Base-by-base conservation (phyloP, 2,329 filamentous ascomycete genomes). In the Lecanicillium sp. region DNA sequence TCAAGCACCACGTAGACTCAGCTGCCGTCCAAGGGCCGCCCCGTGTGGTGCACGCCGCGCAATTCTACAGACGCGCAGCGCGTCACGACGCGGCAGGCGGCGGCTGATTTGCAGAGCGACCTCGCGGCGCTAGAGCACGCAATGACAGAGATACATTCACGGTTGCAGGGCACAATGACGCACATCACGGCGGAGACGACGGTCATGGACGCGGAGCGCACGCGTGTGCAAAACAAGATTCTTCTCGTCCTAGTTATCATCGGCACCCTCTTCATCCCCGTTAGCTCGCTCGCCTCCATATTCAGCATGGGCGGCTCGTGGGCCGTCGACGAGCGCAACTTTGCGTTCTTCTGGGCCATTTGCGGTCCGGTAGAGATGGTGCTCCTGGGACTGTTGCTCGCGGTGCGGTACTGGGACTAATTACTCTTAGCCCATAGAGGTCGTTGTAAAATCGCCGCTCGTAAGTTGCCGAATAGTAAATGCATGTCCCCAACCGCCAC, bases 241-340 rank as follows among this genome's bases (percentile, higher is more conserved):
- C 29, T 50, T 43, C 48, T 51, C 20, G 44, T 47, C 4, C 39
- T 52, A 11, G 51, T 44, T 2, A 40, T 52, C 4, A 42, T 51
- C 23, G 44, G 51, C 39, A 48, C 48, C 39, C 17, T 52, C 15
- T 50, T 51, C 23, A 26, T 52, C 7, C 47, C 48, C 17, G 39
- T 52, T 40, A 46, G 40, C 12, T 46, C 48, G 24, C 40, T 50
- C 10, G 48, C 51, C 9, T 44, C 48, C 17, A 35, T 52, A 21
- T 52, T 52, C 19, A 52, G 51, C 38, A 52, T 52, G 51, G 39
- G 38, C 15, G 51, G 51, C 12, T 23, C 36, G 11, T 52, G 47
- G 48, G 51, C 47, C 4, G 47, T 43, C 3, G 47, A 43, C n/a
- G 51, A 50, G 43, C 35, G 36, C 30, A 41, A 38, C 23, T 51